Evolutionary conservation across 352 stramenopile species (phyloP).

Genomic region (Thraustotheca clavata): DNA sequence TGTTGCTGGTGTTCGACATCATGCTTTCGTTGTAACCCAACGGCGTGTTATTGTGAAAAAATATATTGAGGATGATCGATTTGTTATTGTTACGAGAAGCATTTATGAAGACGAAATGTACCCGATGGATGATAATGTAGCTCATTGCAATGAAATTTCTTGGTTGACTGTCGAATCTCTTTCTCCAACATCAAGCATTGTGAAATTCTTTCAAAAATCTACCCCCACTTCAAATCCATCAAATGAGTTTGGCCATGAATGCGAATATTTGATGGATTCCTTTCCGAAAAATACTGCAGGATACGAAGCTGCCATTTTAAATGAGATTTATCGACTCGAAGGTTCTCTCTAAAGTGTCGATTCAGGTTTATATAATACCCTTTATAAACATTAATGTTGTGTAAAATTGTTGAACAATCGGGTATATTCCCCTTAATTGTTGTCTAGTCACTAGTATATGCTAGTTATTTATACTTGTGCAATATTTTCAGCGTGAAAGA

Average conservation of each 20-base stretch:
- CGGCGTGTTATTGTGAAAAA: neutral
- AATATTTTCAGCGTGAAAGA: too few species aligned
- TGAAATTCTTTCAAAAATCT: constrained; percentile 9
- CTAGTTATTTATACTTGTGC: too few species aligned
- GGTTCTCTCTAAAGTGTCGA: too few species aligned
- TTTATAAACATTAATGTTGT: too few species aligned
- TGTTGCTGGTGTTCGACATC: neutral
- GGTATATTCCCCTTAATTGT: too few species aligned
- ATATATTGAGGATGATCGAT: neutral
- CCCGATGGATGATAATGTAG: neutral
- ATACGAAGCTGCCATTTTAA: neutral
- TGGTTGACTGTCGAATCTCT: neutral
- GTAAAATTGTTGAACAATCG: too few species aligned
- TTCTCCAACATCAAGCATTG: neutral
- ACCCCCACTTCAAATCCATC: neutral
- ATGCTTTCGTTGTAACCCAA: neutral
- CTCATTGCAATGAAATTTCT: neutral
- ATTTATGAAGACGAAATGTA: neutral
- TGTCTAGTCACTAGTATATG: too few species aligned
- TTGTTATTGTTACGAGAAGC: neutral
- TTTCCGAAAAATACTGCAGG: neutral
- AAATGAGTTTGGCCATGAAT: neutral
- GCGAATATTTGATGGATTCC: neutral
- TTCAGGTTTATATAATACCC: too few species aligned
- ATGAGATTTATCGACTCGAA: neutral